A percentile compares a stretch with the other conserved stretches of the same genome.
Evolutionary conservation across 768 basidiomycete genomes (phyloP).

Genomic region (Macrolepiota dolichaula): DNA sequence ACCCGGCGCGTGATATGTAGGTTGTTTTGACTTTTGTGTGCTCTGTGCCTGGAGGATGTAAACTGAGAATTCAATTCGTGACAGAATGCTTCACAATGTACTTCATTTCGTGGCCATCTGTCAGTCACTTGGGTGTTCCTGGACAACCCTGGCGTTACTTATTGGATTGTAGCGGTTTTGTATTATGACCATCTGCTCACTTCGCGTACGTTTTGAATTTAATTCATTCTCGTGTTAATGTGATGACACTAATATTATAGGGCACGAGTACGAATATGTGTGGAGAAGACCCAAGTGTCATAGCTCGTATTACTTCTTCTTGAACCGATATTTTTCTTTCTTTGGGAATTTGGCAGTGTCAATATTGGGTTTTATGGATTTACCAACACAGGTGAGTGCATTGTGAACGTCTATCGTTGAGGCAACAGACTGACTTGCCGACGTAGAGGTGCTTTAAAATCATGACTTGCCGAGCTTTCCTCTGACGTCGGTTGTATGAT

Average conservation of each 20-base stretch:
- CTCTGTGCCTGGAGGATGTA: neutral
- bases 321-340: slow-evolving; percentile 48
- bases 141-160: neutral
- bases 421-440: neutral
- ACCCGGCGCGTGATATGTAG: neutral
- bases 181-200: neutral
- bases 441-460: slow-evolving; percentile 2
- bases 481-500: neutral
- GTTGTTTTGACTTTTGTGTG: neutral
- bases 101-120: slow-evolving; percentile 30
- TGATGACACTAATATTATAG: slow-evolving; percentile 15
- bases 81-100: slow-evolving; percentile 25
- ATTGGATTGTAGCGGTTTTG: neutral
- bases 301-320: slow-evolving; percentile 42
- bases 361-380: slow-evolving; percentile 23
- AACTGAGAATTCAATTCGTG: neutral
- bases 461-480: neutral
- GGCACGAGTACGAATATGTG: slow-evolving; percentile 36
- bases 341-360: slow-evolving; percentile 33
- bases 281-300: slow-evolving; percentile 39
- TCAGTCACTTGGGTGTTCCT: slow-evolving; percentile 16
- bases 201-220: neutral
- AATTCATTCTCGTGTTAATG: neutral
- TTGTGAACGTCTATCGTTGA: neutral
- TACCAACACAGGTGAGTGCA: slow-evolving; percentile 14